Conservation (phyloP, 106 monocot genomes). For the Dendrobium officinale region DNA sequence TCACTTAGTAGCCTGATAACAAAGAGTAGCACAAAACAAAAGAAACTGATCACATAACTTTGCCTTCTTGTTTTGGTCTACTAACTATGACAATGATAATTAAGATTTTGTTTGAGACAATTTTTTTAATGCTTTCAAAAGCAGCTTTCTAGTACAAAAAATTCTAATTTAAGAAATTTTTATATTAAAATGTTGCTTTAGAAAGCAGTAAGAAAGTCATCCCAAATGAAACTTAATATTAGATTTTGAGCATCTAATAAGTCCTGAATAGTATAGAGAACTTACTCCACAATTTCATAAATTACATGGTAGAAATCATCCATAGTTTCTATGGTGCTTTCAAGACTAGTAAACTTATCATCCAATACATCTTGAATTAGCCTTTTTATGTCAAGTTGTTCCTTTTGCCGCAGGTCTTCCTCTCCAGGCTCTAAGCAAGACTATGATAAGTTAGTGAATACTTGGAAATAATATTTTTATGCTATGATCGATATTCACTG, state of each 20-base stretch:
- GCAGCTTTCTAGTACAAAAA: too few species aligned
- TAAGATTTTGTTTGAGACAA: too few species aligned
- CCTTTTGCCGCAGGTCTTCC: background rate
- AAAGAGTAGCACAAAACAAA: background rate
- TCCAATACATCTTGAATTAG: background rate
- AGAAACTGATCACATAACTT: background rate
- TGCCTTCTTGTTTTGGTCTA: background rate
- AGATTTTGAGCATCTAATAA: too few species aligned
- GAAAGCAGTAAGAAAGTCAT: too few species aligned
- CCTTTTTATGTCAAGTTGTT: background rate
- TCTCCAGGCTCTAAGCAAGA: background rate
- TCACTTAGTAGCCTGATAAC: background rate
- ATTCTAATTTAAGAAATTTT: too few species aligned
- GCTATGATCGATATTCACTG: too few species aligned
- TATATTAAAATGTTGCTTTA: too few species aligned
- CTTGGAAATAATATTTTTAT: background rate
- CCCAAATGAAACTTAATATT: too few species aligned
- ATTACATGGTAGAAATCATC: conserved; percentile 6
- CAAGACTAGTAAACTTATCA: background rate
- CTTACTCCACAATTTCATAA: conserved; percentile 7
- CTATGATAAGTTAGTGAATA: background rate
- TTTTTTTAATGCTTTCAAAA: too few species aligned
- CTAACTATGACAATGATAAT: too few species aligned
- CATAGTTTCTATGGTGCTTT: background rate
- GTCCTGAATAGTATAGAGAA: background rate